These are phyloP conservation scores for Botrytis medusae DNA, from an alignment of 2,329 filamentous ascomycete genomes.

Conservation along the genomic window DNA sequence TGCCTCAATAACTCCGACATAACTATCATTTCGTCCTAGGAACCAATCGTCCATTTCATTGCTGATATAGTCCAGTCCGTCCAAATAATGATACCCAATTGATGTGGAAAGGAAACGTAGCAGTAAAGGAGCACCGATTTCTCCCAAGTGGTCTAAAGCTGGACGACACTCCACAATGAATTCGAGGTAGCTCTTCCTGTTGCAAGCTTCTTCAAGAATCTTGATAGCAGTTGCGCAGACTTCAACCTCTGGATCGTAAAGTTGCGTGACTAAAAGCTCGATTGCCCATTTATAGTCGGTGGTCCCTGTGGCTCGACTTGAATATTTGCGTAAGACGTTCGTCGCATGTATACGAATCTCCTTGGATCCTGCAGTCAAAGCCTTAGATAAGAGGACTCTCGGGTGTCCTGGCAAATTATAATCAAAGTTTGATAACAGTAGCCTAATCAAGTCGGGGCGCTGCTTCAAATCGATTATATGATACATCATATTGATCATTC, in stretches of 20 bases:
- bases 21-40: slow-evolving; percentile 92
- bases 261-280: slow-evolving; percentile 90
- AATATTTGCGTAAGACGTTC: slow-evolving; percentile 82
- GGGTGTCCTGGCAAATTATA: slow-evolving; percentile 87
- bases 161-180: slow-evolving; percentile 96
- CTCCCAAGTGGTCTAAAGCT: slow-evolving; percentile 89
- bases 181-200: slow-evolving; percentile 84
- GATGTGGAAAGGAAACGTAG: slow-evolving; percentile 93
- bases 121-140: slow-evolving; percentile 91
- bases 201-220: slow-evolving; percentile 95
- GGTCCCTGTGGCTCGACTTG: slow-evolving; percentile 55
- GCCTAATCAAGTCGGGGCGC: slow-evolving; percentile 85
- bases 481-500: slow-evolving; percentile 99
- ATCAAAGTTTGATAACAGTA: slow-evolving; percentile 87
- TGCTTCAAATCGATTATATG: slow-evolving; percentile 92
- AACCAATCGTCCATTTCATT: slow-evolving; percentile 99
- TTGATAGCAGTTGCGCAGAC: slow-evolving; percentile 96
- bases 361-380: slow-evolving; percentile 86
- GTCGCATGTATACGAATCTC: slow-evolving; percentile 90
- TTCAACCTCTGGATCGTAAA: slow-evolving; percentile 96
- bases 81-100: slow-evolving; percentile 95
- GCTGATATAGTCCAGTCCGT: slow-evolving; percentile 96
- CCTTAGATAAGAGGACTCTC: slow-evolving; percentile 88
- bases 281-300: slow-evolving; percentile 93
- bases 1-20: slow-evolving; percentile 93